Evolutionary conservation across 2,329 filamentous ascomycete genomes (phyloP).

Genomic region (Colletotrichum sp.): DNA sequence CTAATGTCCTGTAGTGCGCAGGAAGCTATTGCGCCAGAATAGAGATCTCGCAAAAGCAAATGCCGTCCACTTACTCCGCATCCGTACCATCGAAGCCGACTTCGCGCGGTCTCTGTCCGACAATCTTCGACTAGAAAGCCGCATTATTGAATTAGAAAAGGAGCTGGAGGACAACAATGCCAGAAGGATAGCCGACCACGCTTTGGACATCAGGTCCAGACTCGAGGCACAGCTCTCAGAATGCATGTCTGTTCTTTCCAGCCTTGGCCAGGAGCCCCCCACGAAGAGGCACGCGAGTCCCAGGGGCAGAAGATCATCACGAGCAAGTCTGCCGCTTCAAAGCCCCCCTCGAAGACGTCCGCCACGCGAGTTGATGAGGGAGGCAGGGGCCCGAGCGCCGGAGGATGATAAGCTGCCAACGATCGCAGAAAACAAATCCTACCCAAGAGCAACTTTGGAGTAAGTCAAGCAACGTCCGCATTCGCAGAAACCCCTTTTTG

Average conservation of each 20-base stretch:
- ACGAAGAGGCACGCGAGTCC: constrained; percentile 46
- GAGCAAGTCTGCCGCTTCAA: constrained; percentile 28
- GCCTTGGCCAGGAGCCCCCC: constrained; percentile 67
- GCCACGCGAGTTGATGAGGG: constrained; percentile 57
- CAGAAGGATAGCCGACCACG: constrained; percentile 67
- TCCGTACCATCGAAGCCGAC: constrained; percentile 78
- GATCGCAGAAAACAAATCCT: constrained; percentile 73
- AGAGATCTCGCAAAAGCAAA: constrained; percentile 82
- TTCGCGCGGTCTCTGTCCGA: constrained; percentile 77
- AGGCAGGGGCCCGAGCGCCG: constrained; percentile 54
- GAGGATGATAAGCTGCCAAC: constrained; percentile 65
- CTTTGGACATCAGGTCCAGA: constrained; percentile 71
- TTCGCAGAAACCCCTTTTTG: background rate
- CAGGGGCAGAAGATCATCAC: constrained; percentile 4
- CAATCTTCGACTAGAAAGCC: constrained; percentile 75
- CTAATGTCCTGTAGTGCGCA: constrained; percentile 64
- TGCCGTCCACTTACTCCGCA: constrained; percentile 77
- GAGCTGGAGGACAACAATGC: constrained; percentile 67
- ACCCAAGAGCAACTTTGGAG: constrained; percentile 72
- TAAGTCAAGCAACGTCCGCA: constrained; percentile 42
- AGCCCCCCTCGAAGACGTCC: constrained; percentile 62
- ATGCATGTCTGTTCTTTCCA: constrained; percentile 69
- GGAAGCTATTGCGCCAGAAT: constrained; percentile 82
- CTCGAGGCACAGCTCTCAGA: constrained; percentile 76
- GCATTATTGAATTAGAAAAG: constrained; percentile 72